A percentile compares a stretch with the other conserved stretches of the same genome.
These are phyloP conservation scores for Hypoxylon trugodes DNA, from an alignment of 495 filamentous ascomycete species.

Conservation along the genomic window DNA sequence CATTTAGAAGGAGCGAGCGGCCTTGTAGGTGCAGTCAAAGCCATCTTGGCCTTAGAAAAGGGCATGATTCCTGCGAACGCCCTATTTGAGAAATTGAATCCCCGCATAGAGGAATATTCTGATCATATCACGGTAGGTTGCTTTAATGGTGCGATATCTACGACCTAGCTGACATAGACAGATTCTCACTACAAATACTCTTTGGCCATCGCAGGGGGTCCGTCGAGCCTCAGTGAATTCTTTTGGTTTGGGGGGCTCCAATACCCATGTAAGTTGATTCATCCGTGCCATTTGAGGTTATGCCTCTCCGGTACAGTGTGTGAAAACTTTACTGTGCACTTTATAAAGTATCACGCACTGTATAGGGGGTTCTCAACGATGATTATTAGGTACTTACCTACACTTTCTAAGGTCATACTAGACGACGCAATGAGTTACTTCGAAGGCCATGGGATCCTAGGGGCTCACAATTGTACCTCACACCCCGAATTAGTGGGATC, in stretches of 20 bases:
- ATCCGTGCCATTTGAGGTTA: no score
- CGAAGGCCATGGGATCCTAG: neutral
- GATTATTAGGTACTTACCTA: no score
- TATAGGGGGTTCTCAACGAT: no score
- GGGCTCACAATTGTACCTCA: no score
- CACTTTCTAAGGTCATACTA: no score
- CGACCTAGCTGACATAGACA: constrained; percentile 1
- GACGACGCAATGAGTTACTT: constrained; percentile 49
- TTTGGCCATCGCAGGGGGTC: constrained; percentile 41
- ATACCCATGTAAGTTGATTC: no score
- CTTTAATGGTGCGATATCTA: constrained; percentile 28
- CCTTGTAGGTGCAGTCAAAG: constrained; percentile 62
- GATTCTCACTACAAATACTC: constrained; percentile 36
- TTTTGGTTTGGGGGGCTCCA: constrained; percentile 67
- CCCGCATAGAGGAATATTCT: constrained; percentile 50
- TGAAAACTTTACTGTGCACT: no score
- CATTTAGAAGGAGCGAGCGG: constrained; percentile 62
- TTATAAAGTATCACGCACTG: no score
- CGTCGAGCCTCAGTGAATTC: constrained; percentile 61
- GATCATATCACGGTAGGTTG: no score
- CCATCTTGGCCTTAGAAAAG: constrained; percentile 58
- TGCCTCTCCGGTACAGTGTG: no score
- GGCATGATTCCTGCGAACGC: constrained; percentile 53
- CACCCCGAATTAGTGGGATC: no score
- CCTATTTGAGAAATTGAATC: constrained; percentile 58